Base-by-base conservation (phyloP, 768 basidiomycete genomes). In the Gloeopeniophorella convolvens region DNA sequence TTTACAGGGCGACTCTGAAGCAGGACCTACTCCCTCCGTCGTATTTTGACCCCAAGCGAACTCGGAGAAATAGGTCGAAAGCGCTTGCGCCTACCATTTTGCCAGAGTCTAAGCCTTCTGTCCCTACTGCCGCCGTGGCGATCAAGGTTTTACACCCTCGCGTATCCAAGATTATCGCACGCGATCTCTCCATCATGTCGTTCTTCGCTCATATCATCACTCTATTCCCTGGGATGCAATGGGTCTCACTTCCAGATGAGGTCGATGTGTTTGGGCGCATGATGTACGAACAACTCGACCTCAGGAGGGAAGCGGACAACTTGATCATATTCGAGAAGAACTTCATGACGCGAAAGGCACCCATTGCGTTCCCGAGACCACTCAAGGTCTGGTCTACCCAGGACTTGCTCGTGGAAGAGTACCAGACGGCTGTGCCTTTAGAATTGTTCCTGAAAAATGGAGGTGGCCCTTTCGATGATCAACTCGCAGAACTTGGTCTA, bases 181-280 rank as follows among this genome's bases (percentile, higher is more conserved):
- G 96, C 37, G 96, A 99, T 69, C 80, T 99, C 42, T 77, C 84
- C 41, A 98, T 98, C 70, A 97, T 99, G 93, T 72, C 78, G 35
- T 85, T 95, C 71, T 97, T 98, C 63, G 91, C 95, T 23, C 74
- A 75, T 33, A 66, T 77, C 51, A 74, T 98, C 51, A 79, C 89
- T 44, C 43, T 85, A 24, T 66, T 98, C 46, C 96, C 96, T 0
- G 91, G 92, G 23, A 92, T 96, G 84, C 78, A 91, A 58, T 99
- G 96, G 96, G 68, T 99, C 41, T 96, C 92, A 6, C 75, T 99
- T 15, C 89, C 93, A 0, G 90, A 99, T 60, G 96, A 99, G 66
- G 95, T 98, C 6, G 70, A 80, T 20, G 90, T 95, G 3, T 99
- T 99, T 65, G 96, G 96, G 6, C 68, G 74, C 27, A 95, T 99